Evolutionary conservation across 257 asterid genomes (phyloP), one percentile per base, ranked within the genome.

Genomic region (Fraxinus quadrangulata): DNA sequence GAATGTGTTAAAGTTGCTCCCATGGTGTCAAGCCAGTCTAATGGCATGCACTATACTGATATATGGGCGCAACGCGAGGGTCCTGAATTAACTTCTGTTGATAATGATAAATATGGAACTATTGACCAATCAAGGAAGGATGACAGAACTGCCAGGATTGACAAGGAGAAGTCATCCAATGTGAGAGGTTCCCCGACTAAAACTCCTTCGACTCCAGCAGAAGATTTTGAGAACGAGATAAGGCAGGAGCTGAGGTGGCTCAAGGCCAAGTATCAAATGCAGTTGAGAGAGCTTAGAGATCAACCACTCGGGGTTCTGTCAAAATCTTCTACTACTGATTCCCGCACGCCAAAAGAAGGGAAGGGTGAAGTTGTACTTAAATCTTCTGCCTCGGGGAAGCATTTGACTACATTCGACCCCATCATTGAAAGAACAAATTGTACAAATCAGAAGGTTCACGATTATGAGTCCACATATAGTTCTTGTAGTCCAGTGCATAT

Each of bases 231-330:
- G 68, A 86, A 87, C 10, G 91, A 89, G 83, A 85, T 79, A 13
- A 77, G 76, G 72, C 88, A 84, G 72, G 94, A 88, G 73, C 49
- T 87, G 40, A 85, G 89, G 80, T 89, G 96, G 96, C 90, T 90
- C 28, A 89, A 90, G 90, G 94, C 90, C 67, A 92, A 84, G 86
- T 88, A 86, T 72, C 90, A 84, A 70, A 78, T 75, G 83, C 92
- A 88, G 74, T 34, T 88, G 84, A 88, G 87, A 74, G 91, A 85
- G 45, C 80, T 90, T 39, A 84, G 81, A 31, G 86, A 85, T 83
- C 82, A 87, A 42, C 85, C 82, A 24, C 80, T 84, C 0, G 83
- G 88, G 66, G 74, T 80, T 10, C 23, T 70, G 71, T 77, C 81
- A 45, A 79, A 84, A 72, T 72, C 83, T 72, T 72, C 77, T 7